phyloP scores from a whole-genome alignment of 2,329 filamentous ascomycete species.

The Tolypocladium tropicale region DNA sequence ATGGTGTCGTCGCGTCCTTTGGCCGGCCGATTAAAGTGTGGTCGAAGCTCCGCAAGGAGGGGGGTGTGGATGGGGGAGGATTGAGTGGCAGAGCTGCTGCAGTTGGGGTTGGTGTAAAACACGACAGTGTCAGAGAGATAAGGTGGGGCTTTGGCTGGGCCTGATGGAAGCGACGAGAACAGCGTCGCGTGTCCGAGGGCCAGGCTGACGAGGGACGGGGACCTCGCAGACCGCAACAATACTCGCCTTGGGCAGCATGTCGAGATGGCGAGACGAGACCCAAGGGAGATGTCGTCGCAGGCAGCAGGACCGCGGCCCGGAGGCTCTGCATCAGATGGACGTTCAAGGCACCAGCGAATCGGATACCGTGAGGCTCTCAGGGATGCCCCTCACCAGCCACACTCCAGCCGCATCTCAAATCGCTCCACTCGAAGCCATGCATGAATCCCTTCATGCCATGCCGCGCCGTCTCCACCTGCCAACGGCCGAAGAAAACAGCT shows the following conservation, averaged over 20 bases:
- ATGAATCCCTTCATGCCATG: background rate
- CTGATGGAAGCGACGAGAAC: background rate
- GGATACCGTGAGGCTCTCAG: too few relatives aligned
- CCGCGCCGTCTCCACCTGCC: background rate
- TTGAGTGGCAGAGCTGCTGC: background rate
- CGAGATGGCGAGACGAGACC: background rate
- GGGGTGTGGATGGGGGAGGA: too few relatives aligned
- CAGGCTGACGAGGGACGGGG: background rate
- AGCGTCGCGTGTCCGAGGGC: background rate
- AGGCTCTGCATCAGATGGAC: background rate
- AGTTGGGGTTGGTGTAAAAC: background rate
- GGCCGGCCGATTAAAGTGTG: background rate
- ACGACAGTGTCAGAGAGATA: background rate
- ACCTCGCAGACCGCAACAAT: background rate
- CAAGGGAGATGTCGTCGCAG: background rate
- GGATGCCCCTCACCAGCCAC: background rate
- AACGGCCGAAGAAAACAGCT: background rate
- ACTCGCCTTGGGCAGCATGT: background rate
- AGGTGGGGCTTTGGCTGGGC: background rate
- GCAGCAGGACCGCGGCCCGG: background rate
- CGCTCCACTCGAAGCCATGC: background rate
- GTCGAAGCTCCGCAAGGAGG: background rate
- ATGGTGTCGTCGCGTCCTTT: conserved; percentile 26
- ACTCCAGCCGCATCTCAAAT: background rate
- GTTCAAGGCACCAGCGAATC: background rate